phyloP scores from a whole-genome alignment of 257 asterid species.

The Solanum verrucosum region DNA sequence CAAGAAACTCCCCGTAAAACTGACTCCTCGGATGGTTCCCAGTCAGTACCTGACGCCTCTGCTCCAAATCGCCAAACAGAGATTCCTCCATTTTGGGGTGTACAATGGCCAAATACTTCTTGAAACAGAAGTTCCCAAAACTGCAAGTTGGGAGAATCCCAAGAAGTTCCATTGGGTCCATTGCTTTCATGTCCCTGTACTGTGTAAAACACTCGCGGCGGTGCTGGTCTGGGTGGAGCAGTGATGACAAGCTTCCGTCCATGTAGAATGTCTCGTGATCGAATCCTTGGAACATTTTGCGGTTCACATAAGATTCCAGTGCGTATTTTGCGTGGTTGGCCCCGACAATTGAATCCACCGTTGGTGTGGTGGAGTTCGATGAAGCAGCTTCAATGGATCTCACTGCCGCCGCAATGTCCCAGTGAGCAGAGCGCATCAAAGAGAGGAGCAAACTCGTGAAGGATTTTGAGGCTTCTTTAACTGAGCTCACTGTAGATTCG shows the following conservation, averaged over 20 bases:
- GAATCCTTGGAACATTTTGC: constrained; percentile 86
- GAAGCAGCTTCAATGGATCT: constrained; percentile 87
- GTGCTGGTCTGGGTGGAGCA: constrained; percentile 82
- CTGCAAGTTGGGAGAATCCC: constrained; percentile 83
- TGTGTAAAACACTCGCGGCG: constrained; percentile 86
- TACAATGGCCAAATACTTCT: constrained; percentile 69
- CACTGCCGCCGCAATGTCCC: constrained; percentile 94
- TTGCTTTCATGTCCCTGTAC: constrained; percentile 83
- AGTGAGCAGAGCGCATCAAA: constrained; percentile 80
- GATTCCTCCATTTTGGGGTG: constrained; percentile 99
- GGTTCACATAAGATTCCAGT: constrained; percentile 68
- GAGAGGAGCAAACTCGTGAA: constrained; percentile 80
- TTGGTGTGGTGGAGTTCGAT: constrained; percentile 13
- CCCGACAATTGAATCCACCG: constrained; percentile 51
- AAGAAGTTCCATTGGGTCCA: constrained; percentile 85
- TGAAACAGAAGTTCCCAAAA: constrained; percentile 89
- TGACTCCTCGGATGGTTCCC: constrained; percentile 86
- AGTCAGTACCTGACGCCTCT: constrained; percentile 70
- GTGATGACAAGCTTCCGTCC: constrained; percentile 87
- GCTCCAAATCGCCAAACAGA: constrained; percentile 89
- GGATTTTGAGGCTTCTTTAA: constrained; percentile 67
- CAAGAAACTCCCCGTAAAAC: constrained; percentile 73
- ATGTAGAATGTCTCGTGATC: constrained; percentile 95
- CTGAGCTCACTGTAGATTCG: constrained; percentile 56
- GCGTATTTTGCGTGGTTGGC: constrained; percentile 82